phyloP scores from a whole-genome alignment of 2,329 filamentous ascomycete genomes.

The Coniochaeta sp. region DNA sequence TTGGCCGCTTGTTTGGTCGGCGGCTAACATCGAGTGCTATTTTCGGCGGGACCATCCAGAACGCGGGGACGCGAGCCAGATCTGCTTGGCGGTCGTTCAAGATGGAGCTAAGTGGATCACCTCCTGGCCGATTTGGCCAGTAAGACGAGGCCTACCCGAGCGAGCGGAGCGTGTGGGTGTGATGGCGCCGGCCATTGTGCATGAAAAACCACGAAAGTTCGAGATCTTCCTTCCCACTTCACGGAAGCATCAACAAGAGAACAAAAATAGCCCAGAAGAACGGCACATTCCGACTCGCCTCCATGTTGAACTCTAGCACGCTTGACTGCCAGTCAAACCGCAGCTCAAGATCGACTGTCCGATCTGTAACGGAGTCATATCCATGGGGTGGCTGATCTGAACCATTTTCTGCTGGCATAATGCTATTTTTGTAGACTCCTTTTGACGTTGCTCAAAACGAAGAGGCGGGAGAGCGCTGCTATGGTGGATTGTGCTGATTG shows the following conservation, averaged over 20 bases:
- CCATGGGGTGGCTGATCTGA: too few relatives aligned
- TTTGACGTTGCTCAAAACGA: too few relatives aligned
- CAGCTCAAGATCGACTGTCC: background rate
- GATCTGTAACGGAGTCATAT: too few relatives aligned
- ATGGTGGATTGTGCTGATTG: too few relatives aligned
- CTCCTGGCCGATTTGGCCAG: background rate
- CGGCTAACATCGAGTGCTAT: background rate
- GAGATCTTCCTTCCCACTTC: background rate
- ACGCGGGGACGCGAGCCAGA: background rate
- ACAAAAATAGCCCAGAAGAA: background rate
- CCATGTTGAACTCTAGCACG: background rate
- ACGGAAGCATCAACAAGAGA: background rate
- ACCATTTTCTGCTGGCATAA: too few relatives aligned
- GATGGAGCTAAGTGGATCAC: background rate
- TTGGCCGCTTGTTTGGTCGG: background rate
- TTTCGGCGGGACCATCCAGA: background rate
- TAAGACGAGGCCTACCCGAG: background rate
- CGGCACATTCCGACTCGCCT: background rate
- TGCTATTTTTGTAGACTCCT: too few relatives aligned
- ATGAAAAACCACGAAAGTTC: too few relatives aligned
- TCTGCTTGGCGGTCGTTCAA: background rate
- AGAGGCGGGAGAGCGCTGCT: too few relatives aligned
- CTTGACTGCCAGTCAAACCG: background rate
- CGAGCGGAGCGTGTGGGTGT: background rate
- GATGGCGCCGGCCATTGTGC: background rate